Evolutionary conservation across 805 yeast genomes (phyloP).

Genomic region (Pichia scutulata): DNA sequence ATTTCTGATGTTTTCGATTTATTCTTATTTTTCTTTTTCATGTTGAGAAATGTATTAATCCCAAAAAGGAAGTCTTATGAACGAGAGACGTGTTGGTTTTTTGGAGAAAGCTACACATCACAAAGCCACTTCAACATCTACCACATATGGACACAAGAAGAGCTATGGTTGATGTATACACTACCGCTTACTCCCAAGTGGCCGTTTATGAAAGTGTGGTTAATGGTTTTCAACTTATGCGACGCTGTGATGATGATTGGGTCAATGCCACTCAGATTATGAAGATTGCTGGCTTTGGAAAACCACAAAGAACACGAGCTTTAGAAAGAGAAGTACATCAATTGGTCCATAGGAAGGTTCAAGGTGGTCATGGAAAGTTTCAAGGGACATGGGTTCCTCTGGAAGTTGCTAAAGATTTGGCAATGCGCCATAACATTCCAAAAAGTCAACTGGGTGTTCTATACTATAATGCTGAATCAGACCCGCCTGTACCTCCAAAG

Average conservation of each 20-base stretch:
- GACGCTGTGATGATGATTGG: constrained; percentile 89
- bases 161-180: constrained; percentile 21
- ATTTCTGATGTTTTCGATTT: no score
- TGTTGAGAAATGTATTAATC: neutral
- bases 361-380: constrained; percentile 79
- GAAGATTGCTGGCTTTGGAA: constrained; percentile 70
- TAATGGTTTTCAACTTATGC: constrained; percentile 73
- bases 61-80: neutral
- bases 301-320: constrained; percentile 70
- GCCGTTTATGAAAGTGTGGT: constrained; percentile 59
- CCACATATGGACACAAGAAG: neutral
- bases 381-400: constrained; percentile 87
- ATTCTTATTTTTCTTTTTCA: no score
- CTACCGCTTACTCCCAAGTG: constrained; percentile 42
- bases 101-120: no score
- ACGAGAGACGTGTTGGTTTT: neutral
- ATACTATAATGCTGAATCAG: constrained; percentile 43
- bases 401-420: constrained; percentile 52
- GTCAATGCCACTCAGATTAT: constrained; percentile 80
- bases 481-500: constrained; percentile 31
- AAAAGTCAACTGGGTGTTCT: constrained; percentile 47
- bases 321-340: constrained; percentile 68
- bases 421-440: constrained; percentile 42
- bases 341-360: constrained; percentile 63
- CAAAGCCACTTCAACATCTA: neutral